Evolutionary conservation across 2,329 filamentous ascomycete genomes (phyloP), one percentile per base, ranked within the genome.

Genomic region (Aspergillus awamori): DNA sequence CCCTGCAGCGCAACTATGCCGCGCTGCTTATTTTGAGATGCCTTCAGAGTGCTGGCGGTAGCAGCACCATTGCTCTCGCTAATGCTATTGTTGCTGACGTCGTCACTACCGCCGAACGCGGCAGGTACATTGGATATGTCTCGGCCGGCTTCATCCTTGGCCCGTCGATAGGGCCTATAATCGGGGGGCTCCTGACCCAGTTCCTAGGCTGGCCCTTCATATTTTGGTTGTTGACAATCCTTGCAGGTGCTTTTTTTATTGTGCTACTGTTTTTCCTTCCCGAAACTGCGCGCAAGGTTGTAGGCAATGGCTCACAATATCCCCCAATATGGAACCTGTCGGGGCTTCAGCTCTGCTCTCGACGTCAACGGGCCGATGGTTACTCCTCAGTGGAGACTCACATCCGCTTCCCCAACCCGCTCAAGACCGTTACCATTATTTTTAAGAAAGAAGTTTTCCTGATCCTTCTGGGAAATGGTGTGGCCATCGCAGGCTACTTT

Each of bases 191-290:
- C 1, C 72, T 92, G 17, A 82, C 82, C 17, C 79, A 89, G 66
- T 88, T 84, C 64, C 80, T 89, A 0, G 84, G 86, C 15, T 91
- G 88, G 88, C 79, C 66, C 22, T 68, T 63, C 55, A 86, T 89
- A 58, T 90, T 90, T 69, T 90, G 87, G 87, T 89, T 90, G 69
- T 81, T 88, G 49, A 79, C 84, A 41, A 87, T 90, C 38, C 76
- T 76, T 2, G 67, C 74, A 0, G 73, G 69, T 3, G 71, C 77
- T 0, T 86, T 83, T 72, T 75, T 89, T 39, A 61, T 88, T 2
- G 80, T 83, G 0, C 84, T 86, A 59, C 67, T 80, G 3, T 20
- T 66, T 4, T 36, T 61, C 4, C 39, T 61, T 6, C 62, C 62
- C 0, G 59, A 63, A 36, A 63, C 62, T 2, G 47, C 51, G 20